Base-by-base conservation (phyloP, 1,284 basidiomycete genomes). In the Cutaneotrichosporon dermatis region DNA sequence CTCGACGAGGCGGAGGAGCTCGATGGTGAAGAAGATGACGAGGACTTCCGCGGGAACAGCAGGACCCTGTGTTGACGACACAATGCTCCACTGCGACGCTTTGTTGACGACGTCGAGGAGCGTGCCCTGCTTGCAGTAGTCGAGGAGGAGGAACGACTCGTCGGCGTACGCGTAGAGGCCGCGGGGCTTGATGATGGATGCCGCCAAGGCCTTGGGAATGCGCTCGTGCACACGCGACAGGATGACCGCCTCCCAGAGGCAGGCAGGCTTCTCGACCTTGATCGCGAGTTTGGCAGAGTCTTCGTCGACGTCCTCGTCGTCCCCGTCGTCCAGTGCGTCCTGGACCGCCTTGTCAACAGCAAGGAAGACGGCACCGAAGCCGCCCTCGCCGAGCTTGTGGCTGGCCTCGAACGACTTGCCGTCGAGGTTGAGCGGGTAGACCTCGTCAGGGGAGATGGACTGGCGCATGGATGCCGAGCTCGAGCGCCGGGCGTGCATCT, bases 321-420 rank as follows among this genome's bases (percentile, higher is more conserved):
- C 84, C 13, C 66, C 68, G 12, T 83, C 82, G 5, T 79, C 79
- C 37, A 62, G 60, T 7, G 83, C 74, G n/a, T 82, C 82, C 59
- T 83, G 82, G 10, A 70, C 72, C 6, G 72, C 71, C 8, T 79
- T 61, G 58, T 82, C 81, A 39, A 79, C 74, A 4, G 88, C 92
- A 61, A 87, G 85, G 80, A 96, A 99, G 9, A 99, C 96, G 3
- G 89, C 85, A 0, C 95, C 96, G 69, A 93, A 99, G 0, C 93
- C 93, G 6, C 96, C 96, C 79, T 99, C 95, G 5, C 96, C 96
- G 25, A 99, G 83, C 77, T 98, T 98, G 64, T 88, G 88, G 5
- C 82, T 80, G 8, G 98, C 84, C 54, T 83, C 82, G 69, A 89
- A 92, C 49, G 79, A 80, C 61, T 83, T 83, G 4, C 83, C 85